Evolutionary conservation across 192 early-diverging fungal species (phyloP), one percentile per base, ranked within the genome.

Genomic region (Pecoramyces ruminantium): DNA sequence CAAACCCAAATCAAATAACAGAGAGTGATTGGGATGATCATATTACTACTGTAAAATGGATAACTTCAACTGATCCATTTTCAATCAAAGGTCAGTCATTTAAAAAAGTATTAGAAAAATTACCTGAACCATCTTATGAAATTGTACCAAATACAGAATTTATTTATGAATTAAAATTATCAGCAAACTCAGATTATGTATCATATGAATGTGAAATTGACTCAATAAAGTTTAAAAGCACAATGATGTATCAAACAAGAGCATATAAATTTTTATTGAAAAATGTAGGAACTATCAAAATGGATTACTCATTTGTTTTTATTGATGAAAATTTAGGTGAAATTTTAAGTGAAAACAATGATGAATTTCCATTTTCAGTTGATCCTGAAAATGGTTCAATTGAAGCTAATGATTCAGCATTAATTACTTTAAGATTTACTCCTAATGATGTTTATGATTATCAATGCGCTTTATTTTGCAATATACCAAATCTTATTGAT

Each of bases 171-270:
- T 78, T 91, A 5, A 34, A 84, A 29, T 16, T 87, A 30, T 85
- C 83, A 29, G 90, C 86, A 1, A 84, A 87, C 80, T 86, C 90
- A 2, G 90, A 91, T 77, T 91, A 83, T 80, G 86, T 82, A 11
- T 79, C 78, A 6, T 91, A 84, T 78, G 90, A 90, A 80, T 91
- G 88, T 82, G 84, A 87, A 40, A 80, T 87, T 25, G 81, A 80
- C 2, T 38, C 30, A 13, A 87, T 91, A 38, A 84, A 85, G 18
- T 91, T 91, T 84, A 89, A 86, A 80, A 88, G 82, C 77, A 91
- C 90, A 0, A 38, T 90, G 27, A 91, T 91, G 90, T 91, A 81
- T 80, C 90, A 91, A 78, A 87, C 81, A 21, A 81, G 90, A 28
- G 86, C 86, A 1, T 91, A 80, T 82, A 77, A 81, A 58, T 84